Conservation (phyloP, 805 yeast genomes). For the Teunomyces funiuensis region DNA sequence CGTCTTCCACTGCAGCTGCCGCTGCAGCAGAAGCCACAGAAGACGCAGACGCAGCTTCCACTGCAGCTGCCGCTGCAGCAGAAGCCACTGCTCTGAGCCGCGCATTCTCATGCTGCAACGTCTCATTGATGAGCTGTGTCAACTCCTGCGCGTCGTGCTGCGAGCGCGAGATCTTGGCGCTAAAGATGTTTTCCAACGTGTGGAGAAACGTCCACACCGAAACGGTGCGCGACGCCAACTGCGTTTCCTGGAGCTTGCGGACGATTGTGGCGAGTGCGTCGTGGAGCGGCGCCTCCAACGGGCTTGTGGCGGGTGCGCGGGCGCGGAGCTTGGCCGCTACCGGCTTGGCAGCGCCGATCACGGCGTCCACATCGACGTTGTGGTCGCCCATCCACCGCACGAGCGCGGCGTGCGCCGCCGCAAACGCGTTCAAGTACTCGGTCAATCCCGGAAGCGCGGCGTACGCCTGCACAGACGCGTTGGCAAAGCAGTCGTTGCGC, state of each 20-base stretch:
- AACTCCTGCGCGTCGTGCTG: constrained; percentile 98
- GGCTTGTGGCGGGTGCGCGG: too few species aligned
- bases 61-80: constrained; percentile 14
- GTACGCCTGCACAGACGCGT: constrained; percentile 80
- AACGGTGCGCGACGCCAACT: constrained; percentile 49
- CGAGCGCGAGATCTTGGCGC: constrained; percentile 68
- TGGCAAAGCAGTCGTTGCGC: constrained; percentile 91
- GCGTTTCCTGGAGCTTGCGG: constrained; percentile 61
- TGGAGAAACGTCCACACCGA: constrained; percentile 80
- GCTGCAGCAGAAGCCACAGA: too few species aligned
- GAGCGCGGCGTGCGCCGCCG: constrained; percentile 26
- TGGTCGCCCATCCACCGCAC: constrained; percentile 16
- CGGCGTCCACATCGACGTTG: constrained; percentile 18
- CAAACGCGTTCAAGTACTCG: constrained; percentile 50
- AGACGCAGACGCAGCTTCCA: constrained; percentile 9
- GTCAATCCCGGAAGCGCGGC: constrained; percentile 61
- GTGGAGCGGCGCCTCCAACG: constrained; percentile 53
- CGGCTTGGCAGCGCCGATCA: too few species aligned
- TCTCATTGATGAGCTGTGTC: constrained; percentile 76
- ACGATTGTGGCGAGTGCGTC: constrained; percentile 52
- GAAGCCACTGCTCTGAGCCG: constrained; percentile 39
- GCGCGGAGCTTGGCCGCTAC: too few species aligned
- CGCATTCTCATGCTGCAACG: constrained; percentile 65
- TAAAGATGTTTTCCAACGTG: constrained; percentile 68
- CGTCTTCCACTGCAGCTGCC: too few species aligned